These are phyloP conservation scores for Obelidium mucronatum DNA, from an alignment of 192 early-diverging fungal genomes.

Conservation along the genomic window DNA sequence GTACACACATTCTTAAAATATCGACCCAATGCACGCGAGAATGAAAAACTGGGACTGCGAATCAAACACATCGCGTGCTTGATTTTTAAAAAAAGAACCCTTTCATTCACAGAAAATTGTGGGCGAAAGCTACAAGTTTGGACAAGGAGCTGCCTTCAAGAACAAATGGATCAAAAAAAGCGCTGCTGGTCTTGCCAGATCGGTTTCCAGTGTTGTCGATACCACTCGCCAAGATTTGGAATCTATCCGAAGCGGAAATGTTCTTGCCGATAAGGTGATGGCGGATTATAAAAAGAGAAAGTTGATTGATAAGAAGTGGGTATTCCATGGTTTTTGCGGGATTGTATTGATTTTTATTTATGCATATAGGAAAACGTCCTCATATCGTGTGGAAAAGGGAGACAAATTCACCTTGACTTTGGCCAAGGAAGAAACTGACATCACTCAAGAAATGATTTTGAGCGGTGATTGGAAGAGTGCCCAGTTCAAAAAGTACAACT, in stretches of 20 bases:
- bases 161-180: slow-evolving; percentile 98
- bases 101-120: slow-evolving; percentile 49
- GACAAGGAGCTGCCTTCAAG: slow-evolving; percentile 94
- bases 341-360: slow-evolving; percentile 21
- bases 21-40: too few species aligned
- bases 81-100: too few species aligned
- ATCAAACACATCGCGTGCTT: too few species aligned
- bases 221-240: slow-evolving; percentile 80
- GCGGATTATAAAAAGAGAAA: slow-evolving; percentile 67
- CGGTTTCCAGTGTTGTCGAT: slow-evolving; percentile 82
- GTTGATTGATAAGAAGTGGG: slow-evolving; percentile 50
- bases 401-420: slow-evolving; percentile 84
- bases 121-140: slow-evolving; percentile 84
- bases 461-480: slow-evolving; percentile 93
- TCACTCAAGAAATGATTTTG: slow-evolving; percentile 92
- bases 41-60: too few species aligned
- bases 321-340: too few species aligned
- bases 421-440: slow-evolving; percentile 91
- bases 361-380: slow-evolving; percentile 52
- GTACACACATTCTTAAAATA: slow-evolving; percentile 54
- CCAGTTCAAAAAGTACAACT: slow-evolving; percentile 99
- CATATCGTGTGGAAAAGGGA: slow-evolving; percentile 89
- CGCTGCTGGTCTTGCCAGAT: slow-evolving; percentile 72
- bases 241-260: slow-evolving; percentile 68
- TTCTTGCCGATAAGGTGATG: slow-evolving; percentile 67